phyloP scores from a whole-genome alignment of 768 basidiomycete genomes.

The Neoboletus subvelutipes region DNA sequence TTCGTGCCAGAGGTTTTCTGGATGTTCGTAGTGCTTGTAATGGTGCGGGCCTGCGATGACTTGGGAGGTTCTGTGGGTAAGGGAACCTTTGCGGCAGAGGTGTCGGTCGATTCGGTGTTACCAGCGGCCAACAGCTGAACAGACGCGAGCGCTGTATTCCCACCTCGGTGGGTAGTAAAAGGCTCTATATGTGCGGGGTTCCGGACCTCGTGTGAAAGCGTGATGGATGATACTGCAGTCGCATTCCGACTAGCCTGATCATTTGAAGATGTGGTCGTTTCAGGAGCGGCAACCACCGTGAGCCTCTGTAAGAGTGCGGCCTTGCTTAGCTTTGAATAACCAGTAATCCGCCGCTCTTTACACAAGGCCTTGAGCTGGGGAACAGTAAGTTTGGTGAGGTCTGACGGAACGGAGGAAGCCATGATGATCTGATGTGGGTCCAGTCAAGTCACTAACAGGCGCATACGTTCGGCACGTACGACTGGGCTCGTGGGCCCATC shows the following conservation, averaged over 20 bases:
- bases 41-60: background rate
- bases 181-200: background rate
- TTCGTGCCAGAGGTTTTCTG: slow-evolving; percentile 10
- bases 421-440: slow-evolving; percentile 3
- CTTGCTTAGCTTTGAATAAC: slow-evolving; percentile 70
- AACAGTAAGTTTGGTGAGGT: slow-evolving; percentile 48
- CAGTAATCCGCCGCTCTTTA: slow-evolving; percentile 58
- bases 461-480: background rate
- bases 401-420: slow-evolving; percentile 7
- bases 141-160: background rate
- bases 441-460: background rate
- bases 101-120: background rate
- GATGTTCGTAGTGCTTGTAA: background rate
- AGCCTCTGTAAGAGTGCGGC: slow-evolving; percentile 54
- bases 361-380: slow-evolving; percentile 65
- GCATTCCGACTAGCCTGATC: background rate
- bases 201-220: background rate
- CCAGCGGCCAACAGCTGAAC: background rate
- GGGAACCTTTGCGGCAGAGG: background rate
- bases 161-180: background rate
- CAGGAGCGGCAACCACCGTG: background rate
- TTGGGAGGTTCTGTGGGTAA: background rate
- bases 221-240: background rate
- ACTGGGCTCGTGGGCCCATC: background rate
- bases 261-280: background rate